Base-by-base conservation (phyloP, 768 basidiomycete species). In the Naganishia randhawae region DNA sequence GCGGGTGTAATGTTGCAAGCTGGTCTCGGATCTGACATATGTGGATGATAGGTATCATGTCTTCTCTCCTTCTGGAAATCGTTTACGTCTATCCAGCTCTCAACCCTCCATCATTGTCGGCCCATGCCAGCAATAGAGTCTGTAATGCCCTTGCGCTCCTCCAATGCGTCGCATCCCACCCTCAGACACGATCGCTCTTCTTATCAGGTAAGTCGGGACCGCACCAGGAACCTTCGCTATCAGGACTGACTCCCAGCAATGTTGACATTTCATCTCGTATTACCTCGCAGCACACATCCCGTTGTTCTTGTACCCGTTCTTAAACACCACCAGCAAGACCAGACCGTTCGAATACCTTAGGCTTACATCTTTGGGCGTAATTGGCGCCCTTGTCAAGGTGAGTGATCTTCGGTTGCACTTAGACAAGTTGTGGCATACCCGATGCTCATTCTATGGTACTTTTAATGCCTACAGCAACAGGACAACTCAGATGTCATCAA, bases 301-400 rank as follows among this genome's bases (percentile, higher is more conserved):
- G 45, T 86, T 99, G 69, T 85, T 85, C 80, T 84, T 99, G 74
- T 99, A 99, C 81, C 95, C 95, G 22, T 99, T 99, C 83, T 84
- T 99, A 74, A 99, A 99, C 81, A 99, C 95, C 7, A 99, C 93
- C 14, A 92, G 91, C 66, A 99, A 99, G 84, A 98, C 95, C 14
- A 87, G 95, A n/a, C 95, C 95, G 1, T 99, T 99, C 77, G 96
- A 99, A 83, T 99, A 99, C 80, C 87, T 99, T 63, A 88, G 96
- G n/a, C 86, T 99, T 66, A 99, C 96, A 14, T 96, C 93, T 42
- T 86, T 99, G n/a, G 96, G 96, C 41, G 96, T 99, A 71, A 99
- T 99, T 72, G 96, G 96, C 48, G 96, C 96, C 22, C 86, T 99
- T 61, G 96, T 99, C 78, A 99, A 99, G 85, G 92, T 92, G 73